A percentile compares a stretch with the other conserved stretches of the same genome.
These are phyloP conservation scores for Pyrus hybrid DNA, from an alignment of 331 rosid genomes.

Conservation along the genomic window DNA sequence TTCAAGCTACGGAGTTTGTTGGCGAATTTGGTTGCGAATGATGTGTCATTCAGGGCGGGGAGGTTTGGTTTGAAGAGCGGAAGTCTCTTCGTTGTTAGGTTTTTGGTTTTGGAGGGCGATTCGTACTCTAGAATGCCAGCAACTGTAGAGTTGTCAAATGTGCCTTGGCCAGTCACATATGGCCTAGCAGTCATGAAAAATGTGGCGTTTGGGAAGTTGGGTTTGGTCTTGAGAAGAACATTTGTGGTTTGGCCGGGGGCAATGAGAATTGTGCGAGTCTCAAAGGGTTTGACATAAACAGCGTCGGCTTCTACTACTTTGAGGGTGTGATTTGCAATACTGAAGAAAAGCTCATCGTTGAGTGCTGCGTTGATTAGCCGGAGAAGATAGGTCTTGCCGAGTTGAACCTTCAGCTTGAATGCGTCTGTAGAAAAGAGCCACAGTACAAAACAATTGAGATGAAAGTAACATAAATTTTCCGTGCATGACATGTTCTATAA, in stretches of 20 bases:
- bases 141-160: slow-evolving; percentile 28
- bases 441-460: too few relatives aligned
- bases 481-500: too few relatives aligned
- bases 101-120: background rate
- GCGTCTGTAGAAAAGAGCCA: background rate
- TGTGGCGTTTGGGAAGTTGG: slow-evolving; percentile 17
- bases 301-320: slow-evolving; percentile 25
- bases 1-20: slow-evolving; percentile 17
- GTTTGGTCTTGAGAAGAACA: slow-evolving; percentile 23
- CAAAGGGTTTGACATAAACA: slow-evolving; percentile 18
- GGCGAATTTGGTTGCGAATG: slow-evolving; percentile 5
- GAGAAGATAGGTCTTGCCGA: slow-evolving; percentile 18
- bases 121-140: slow-evolving; percentile 21
- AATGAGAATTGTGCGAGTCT: slow-evolving; percentile 11
- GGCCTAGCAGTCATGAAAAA: slow-evolving; percentile 27
- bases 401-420: slow-evolving; percentile 21
- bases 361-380: slow-evolving; percentile 30
- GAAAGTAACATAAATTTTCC: too few relatives aligned
- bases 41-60: slow-evolving; percentile 20
- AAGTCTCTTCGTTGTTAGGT: background rate
- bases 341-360: slow-evolving; percentile 20
- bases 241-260: slow-evolving; percentile 27
- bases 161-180: slow-evolving; percentile 24
- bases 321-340: slow-evolving; percentile 26
- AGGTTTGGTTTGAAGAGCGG: slow-evolving; percentile 14